These are phyloP conservation scores for Chlorociboria aeruginascens DNA, from an alignment of 495 filamentous ascomycete species.

Conservation along the genomic window DNA sequence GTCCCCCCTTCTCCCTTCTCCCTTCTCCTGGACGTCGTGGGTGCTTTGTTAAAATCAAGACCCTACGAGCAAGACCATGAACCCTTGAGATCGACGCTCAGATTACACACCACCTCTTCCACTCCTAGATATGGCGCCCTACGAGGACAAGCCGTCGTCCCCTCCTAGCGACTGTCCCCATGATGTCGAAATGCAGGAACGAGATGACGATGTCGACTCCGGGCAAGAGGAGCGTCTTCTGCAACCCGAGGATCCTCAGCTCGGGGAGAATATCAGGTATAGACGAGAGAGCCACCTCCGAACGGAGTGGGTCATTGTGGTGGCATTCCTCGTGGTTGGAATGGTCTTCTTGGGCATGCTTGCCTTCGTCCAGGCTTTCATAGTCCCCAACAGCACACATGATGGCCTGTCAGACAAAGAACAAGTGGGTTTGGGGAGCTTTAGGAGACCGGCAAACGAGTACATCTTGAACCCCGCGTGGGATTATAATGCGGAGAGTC, in stretches of 20 bases:
- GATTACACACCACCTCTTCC: not conserved
- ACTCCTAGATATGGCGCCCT: slow-evolving; percentile 3
- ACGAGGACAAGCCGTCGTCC: slow-evolving; percentile 3
- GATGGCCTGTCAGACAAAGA: not conserved
- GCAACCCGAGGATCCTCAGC: slow-evolving; percentile 3
- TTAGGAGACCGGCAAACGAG: slow-evolving; percentile 21
- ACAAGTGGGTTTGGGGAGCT: not conserved
- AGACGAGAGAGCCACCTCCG: slow-evolving; percentile 17
- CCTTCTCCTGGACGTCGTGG: no score
- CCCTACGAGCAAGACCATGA: no score
- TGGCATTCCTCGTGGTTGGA: slow-evolving; percentile 2
- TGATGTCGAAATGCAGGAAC: slow-evolving; percentile 13
- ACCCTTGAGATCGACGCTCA: not conserved
- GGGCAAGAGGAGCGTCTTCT: slow-evolving; percentile 13
- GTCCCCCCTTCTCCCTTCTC: no score
- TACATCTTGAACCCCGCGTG: slow-evolving; percentile 19
- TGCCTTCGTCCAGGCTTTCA: slow-evolving; percentile 11
- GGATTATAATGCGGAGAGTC: slow-evolving; percentile 31
- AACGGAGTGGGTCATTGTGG: slow-evolving; percentile 15
- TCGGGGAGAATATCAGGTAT: slow-evolving; percentile 7
- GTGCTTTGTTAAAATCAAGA: no score
- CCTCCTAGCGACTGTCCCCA: slow-evolving; percentile 5
- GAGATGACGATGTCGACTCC: slow-evolving; percentile 5
- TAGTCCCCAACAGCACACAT: slow-evolving; percentile 1
- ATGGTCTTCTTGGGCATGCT: slow-evolving; percentile 7